Evolutionary conservation across 176 grass and related monocot genomes (phyloP).

Genomic region (Cenchrus fungigraminus): DNA sequence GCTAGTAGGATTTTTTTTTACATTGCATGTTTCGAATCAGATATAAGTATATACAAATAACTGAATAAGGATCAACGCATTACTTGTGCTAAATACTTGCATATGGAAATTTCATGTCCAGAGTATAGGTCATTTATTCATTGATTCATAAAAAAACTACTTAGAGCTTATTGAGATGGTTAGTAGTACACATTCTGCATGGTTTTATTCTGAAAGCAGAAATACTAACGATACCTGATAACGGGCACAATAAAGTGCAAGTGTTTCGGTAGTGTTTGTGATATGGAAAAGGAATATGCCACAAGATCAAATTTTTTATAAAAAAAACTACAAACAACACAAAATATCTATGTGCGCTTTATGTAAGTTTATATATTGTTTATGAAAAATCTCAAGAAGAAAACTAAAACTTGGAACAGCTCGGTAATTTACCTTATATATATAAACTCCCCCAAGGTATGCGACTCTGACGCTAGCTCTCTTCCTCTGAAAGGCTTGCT

Average conservation of each 20-base stretch:
- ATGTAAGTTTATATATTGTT: not conserved
- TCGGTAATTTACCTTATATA: conserved; percentile 8
- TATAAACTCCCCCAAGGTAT: not conserved
- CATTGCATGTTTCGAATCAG: not conserved
- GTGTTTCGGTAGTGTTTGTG: not conserved
- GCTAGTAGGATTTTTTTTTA: conserved; percentile 9
- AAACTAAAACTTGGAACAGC: conserved; percentile 34
- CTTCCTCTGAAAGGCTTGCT: conserved; percentile 12
- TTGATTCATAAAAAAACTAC: not conserved
- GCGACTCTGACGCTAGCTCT: conserved; percentile 14
- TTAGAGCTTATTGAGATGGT: not conserved
- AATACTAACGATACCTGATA: not conserved
- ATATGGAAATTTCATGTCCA: not conserved
- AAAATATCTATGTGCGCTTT: not conserved
- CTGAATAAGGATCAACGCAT: not conserved
- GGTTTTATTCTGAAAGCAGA: not conserved
- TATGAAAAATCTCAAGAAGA: not conserved
- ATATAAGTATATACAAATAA: not conserved
- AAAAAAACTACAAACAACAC: not conserved
- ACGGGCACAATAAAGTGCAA: not conserved
- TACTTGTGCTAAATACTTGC: not conserved
- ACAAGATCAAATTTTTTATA: too few relatives aligned
- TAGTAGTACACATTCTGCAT: not conserved
- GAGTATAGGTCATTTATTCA: not conserved
- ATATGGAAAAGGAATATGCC: not conserved